These are phyloP conservation scores for Centrapalus pauciflorus DNA, from an alignment of 129 eudicot genomes.

Conservation along the genomic window DNA sequence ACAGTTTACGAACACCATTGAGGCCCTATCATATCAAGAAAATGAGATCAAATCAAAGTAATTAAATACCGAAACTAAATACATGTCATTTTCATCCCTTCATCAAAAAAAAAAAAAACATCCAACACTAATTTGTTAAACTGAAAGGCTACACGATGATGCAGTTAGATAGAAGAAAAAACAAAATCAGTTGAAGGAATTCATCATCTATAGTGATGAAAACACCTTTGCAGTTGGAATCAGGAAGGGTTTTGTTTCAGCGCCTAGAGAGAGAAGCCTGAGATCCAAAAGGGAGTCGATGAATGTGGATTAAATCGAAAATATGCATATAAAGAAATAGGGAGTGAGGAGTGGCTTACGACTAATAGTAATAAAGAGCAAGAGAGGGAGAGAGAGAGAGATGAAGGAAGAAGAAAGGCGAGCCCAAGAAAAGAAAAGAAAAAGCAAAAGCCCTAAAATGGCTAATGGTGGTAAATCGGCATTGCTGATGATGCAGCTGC, in stretches of 20 bases:
- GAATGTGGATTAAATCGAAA: conserved; percentile 16
- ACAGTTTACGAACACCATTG: conserved; percentile 1
- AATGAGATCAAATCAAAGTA: conserved; percentile 12
- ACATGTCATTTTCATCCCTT: conserved; percentile 12
- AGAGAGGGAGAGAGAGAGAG: neutral
- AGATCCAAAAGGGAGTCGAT: conserved; percentile 25
- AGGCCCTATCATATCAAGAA: neutral
- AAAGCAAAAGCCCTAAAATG: conserved; percentile 29
- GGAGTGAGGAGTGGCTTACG: conserved; percentile 19
- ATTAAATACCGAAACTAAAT: neutral
- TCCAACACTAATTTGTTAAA: too few species aligned
- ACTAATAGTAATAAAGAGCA: conserved; percentile 3
- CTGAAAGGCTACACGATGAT: conserved; percentile 14
- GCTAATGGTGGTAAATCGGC: conserved; percentile 6
- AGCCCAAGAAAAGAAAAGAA: too few species aligned
- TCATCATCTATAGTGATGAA: conserved; percentile 20
- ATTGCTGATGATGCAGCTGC: neutral
- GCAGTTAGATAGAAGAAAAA: conserved; percentile 1
- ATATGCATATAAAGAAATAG: neutral
- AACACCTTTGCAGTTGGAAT: conserved; percentile 17
- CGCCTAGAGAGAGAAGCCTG: conserved; percentile 17
- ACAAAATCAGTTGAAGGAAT: conserved; percentile 13
- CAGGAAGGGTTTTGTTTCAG: neutral
- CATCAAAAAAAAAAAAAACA: neutral
- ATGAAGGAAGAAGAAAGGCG: too few species aligned